Base-by-base conservation (phyloP, 179 eudicot genomes). In the Patellifolia procumbens region DNA sequence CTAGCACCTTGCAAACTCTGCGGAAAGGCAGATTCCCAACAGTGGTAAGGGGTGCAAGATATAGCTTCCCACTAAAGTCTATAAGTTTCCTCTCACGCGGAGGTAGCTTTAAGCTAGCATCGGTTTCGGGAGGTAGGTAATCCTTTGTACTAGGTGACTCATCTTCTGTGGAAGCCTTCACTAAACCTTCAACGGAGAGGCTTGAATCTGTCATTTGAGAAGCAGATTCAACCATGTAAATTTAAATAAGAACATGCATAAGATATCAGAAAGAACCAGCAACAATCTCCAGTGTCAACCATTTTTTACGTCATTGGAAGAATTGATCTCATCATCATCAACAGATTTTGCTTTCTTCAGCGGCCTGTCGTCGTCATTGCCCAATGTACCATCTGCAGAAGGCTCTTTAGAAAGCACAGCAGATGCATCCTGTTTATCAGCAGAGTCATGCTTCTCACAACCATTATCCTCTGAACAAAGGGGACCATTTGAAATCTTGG, bases 11-110 rank as follows among this genome's bases (percentile, higher is more conserved):
- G 88, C 99, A 95, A 63, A 95, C 88, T 80, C 99, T 88, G 64
- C 99, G 90, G 68, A 82, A 95, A 63, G 99, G 99, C 69, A 95
- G 93, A 83, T 95, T 95, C 51, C 99, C 99, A 66, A 95, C 99
- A 28, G 99, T 95, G 10, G 99, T 95, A 53, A 95, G 82, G 17
- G 99, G 99, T 59, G 98, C 99, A 89, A 95, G 97, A 86, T 93
- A 95, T 35, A 91, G 85, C 84, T 93, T 91, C 16, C 85, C 88
- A 64, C 95, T 82, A 37, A 95, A 95, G 84, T 95, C 99, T 77
- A 95, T 95, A 68, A 95, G 89, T 75, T 91, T 95, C 84, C 86
- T 91, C 80, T 95, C 99, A 68, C 97, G 90, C 49, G 78, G 88
- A 66, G 86, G 91, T 48, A 84, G 43, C 75, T 91, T 93, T 75